phyloP scores from a whole-genome alignment of 2,329 filamentous ascomycete species.

The Sphaerulina vaccinii region DNA sequence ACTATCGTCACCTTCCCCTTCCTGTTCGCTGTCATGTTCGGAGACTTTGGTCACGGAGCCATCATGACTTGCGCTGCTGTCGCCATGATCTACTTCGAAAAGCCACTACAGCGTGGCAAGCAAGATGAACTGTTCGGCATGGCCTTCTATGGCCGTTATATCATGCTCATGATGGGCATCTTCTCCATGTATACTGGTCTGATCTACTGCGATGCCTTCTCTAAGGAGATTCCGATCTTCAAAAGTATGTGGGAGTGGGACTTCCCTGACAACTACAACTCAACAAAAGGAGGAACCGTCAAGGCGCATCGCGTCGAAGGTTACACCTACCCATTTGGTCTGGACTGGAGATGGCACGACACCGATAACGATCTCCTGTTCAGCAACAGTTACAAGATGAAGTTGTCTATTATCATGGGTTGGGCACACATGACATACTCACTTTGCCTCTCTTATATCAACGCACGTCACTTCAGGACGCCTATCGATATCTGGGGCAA shows the following conservation, averaged over 20 bases:
- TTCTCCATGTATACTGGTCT: slow-evolving; percentile 97
- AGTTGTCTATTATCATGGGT: slow-evolving; percentile 94
- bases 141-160: slow-evolving; percentile 98
- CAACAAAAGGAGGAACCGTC: slow-evolving; percentile 52
- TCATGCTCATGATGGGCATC: slow-evolving; percentile 95
- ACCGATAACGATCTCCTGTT: slow-evolving; percentile 94
- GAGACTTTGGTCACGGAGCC: slow-evolving; percentile 89
- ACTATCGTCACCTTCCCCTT: slow-evolving; percentile 99
- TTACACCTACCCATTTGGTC: slow-evolving; percentile 90
- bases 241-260: slow-evolving; percentile 84
- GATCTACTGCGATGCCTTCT: slow-evolving; percentile 97
- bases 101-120: slow-evolving; percentile 76
- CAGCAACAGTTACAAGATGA: slow-evolving; percentile 99
- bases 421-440: slow-evolving; percentile 99
- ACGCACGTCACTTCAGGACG: slow-evolving; percentile 90
- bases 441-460: slow-evolving; percentile 86
- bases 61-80: slow-evolving; percentile 82
- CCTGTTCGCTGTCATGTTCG: slow-evolving; percentile 99
- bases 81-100: slow-evolving; percentile 97
- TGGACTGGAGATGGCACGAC: slow-evolving; percentile 96
- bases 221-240: slow-evolving; percentile 86
- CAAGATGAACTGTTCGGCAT: slow-evolving; percentile 96
- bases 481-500: slow-evolving; percentile 97
- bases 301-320: slow-evolving; percentile 62
- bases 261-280: slow-evolving; percentile 58